Evolutionary conservation across 176 grass and related monocot species (phyloP).

Genomic region (Aegilops umbellulata): DNA sequence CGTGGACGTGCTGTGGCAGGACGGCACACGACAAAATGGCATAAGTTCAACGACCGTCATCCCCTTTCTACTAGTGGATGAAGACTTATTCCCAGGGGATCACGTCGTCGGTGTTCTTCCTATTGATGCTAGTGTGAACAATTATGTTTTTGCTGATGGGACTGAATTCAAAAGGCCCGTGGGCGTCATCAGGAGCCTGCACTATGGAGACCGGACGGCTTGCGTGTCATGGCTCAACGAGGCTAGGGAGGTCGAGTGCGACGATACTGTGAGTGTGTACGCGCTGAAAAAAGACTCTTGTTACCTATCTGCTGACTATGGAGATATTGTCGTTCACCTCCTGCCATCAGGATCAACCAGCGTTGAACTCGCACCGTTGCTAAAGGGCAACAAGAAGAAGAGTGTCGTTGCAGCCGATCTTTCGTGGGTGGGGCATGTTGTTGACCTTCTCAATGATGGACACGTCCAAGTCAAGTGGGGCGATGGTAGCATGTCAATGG

Average conservation of each 20-base stretch:
- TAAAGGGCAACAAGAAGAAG: background rate
- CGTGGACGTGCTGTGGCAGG: background rate
- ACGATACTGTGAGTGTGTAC: background rate
- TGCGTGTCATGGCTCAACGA: background rate
- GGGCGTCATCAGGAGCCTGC: background rate
- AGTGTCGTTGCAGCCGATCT: background rate
- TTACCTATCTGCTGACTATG: background rate
- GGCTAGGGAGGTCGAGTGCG: background rate
- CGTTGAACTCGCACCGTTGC: background rate
- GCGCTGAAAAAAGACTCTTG: background rate
- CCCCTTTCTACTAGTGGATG: background rate
- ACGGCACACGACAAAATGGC: background rate
- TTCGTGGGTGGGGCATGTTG: background rate
- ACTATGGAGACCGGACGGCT: background rate
- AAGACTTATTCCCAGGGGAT: background rate
- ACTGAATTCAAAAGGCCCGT: background rate
- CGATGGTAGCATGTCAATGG: background rate
- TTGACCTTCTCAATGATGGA: background rate
- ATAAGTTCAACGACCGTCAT: background rate
- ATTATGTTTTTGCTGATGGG: background rate
- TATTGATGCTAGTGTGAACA: background rate
- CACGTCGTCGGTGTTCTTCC: background rate
- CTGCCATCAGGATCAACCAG: background rate
- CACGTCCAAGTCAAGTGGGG: constrained; percentile 14
- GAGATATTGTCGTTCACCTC: background rate